Evolutionary conservation across 2,329 filamentous ascomycete genomes (phyloP), one percentile per base, ranked within the genome.

Genomic region (Colletotrichum sp.): DNA sequence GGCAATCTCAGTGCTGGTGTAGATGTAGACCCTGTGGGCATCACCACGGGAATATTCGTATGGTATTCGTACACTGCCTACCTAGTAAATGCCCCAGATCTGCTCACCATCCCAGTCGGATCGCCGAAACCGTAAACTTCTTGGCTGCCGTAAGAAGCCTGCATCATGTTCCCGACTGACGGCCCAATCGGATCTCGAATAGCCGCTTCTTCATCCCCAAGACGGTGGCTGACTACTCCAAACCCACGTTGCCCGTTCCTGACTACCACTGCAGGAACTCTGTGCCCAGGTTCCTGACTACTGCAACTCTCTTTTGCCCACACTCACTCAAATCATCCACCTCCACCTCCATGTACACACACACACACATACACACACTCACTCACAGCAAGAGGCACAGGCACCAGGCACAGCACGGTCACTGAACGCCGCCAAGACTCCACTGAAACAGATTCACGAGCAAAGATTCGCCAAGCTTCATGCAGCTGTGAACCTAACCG

Each of bases 381-480:
- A n/a, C 39, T 34, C 72, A 30, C 57, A 61, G 22, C 69, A 68
- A 30, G 13, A 71, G 61, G 72, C 68, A 65, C 55, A 49, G 44
- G 44, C 44, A 49, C n/a, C 69, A 72, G 69, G 72, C 70, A 72
- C 73, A 30, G 73, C 73, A 73, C 73, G 73, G 73, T 34, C 70
- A 19, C 69, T 69, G 44, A 52, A 52, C 27, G 39, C 65, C 32
- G 64, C 73, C 69, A 49, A 76, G 73, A 68, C 73, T 68, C 39
- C 49, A 73, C 70, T 76, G 73, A 76, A 76, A 76, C 73, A 67
- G 71, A 61, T 39, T 69, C 44, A 62, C 49, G 73, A 76, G 59
- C 73, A 69, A 69, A 72, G 73, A 72, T 73, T 73, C 64, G 73
- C 73, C 73, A 76, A 76, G 73, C 73, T 76, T 76, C 59, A 76